Evolutionary conservation across 1,284 basidiomycete genomes (phyloP).

Genomic region (Anthracocystis panici-leucophaei): DNA sequence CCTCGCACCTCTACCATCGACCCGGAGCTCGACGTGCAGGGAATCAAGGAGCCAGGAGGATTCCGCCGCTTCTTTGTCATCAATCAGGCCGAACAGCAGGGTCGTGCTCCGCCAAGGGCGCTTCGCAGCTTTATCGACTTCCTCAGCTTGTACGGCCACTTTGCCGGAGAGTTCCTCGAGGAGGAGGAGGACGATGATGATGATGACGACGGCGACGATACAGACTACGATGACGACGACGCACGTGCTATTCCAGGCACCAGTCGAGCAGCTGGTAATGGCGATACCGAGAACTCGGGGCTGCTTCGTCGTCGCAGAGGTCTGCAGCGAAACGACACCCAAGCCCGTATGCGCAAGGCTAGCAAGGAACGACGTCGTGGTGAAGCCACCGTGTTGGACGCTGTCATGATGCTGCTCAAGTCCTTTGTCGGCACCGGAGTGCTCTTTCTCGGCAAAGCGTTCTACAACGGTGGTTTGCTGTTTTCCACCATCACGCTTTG

Average conservation of each 20-base stretch:
- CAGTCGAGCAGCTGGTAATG: constrained; percentile 46
- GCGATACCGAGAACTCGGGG: constrained; percentile 54
- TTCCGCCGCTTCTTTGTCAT: constrained; percentile 65
- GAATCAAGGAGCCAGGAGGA: constrained; percentile 66
- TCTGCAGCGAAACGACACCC: constrained; percentile 39
- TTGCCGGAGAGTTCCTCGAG: constrained; percentile 65
- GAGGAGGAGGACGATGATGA: constrained; percentile 63
- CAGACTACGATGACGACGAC: constrained; percentile 33
- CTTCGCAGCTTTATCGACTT: constrained; percentile 68
- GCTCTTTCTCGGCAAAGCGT: constrained; percentile 95
- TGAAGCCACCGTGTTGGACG: constrained; percentile 66
- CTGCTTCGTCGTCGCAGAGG: constrained; percentile 50
- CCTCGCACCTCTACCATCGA: constrained; percentile 64
- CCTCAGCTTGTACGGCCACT: constrained; percentile 67
- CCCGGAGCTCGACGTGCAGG: constrained; percentile 57
- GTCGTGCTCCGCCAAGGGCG: constrained; percentile 61
- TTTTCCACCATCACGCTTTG: constrained; percentile 86
- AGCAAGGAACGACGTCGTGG: constrained; percentile 56
- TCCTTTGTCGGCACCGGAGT: constrained; percentile 97
- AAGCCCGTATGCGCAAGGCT: constrained; percentile 54
- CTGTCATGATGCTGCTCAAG: constrained; percentile 74
- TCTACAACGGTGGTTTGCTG: constrained; percentile 93
- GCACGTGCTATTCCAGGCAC: constrained; percentile 43
- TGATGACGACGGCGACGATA: constrained; percentile 52
- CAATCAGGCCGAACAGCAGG: constrained; percentile 61